Evolutionary conservation across 2,329 filamentous ascomycete species (phyloP), one percentile per base, ranked within the genome.

Genomic region (Huntiella decipiens): DNA sequence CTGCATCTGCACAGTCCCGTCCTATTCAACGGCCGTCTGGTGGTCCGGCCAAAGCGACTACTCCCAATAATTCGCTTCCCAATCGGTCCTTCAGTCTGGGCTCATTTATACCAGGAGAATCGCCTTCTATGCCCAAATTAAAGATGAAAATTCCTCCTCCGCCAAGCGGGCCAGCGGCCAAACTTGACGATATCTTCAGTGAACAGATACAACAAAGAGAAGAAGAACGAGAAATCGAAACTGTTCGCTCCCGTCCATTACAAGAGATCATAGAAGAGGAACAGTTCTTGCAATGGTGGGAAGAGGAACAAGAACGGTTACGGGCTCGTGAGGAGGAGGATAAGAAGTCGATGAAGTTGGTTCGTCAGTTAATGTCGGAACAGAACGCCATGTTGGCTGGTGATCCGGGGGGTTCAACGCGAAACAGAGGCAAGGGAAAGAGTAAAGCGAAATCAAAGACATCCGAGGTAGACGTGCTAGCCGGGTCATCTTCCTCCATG

Each of bases 211-310:
- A 50, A 40, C 35, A 50, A 15, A 75, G 75, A 6, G 87, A 95
- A 58, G 91, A 92, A 56, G 76, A 85, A 48, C 35, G 38, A 8
- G 77, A 92, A 50, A 79, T 76, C 45, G 87, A 94, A 57, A 84
- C 86, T 1, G 78, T 78, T 8, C 83, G 86, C 2, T 95, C 93
- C 62, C 74, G 88, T 47, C 91, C 83, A 52, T 64, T 98, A 28
- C 79, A 92, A 56, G 91, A 96, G 52, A 98, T 98, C 49, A 91
- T 98, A 59, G 77, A 91, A 53, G 91, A 98, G 61, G 91, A 98
- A 57, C 85, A 85, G 44, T 98, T 98, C 58, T 84, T 95, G 58
- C 79, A 92, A 58, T 94, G 87, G 86, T 94, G 86, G 86, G 84
- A 92, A 53, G 77, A 82, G 51, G 87, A 94, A 60, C 85, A 79